Evolutionary conservation across 192 early-diverging fungal genomes (phyloP).

Genomic region (Rhizophagus clarus): DNA sequence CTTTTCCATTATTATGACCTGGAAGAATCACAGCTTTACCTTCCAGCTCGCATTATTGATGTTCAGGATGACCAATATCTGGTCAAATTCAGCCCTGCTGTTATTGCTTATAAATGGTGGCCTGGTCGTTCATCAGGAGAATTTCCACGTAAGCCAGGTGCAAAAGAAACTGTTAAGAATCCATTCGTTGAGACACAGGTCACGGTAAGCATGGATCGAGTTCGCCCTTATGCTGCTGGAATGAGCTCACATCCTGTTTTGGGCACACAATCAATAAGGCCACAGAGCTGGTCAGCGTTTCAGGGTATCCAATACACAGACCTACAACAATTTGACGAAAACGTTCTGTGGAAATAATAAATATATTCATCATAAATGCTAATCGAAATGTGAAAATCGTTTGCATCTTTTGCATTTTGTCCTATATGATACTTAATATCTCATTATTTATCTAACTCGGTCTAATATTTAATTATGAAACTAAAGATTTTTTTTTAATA

Average conservation of each 20-base stretch:
- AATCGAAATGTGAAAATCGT: too few relatives aligned
- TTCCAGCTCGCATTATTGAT: slow-evolving; percentile 25
- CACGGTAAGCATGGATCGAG: slow-evolving; percentile 18
- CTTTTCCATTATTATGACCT: not conserved
- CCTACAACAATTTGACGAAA: slow-evolving; percentile 20
- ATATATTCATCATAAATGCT: not conserved
- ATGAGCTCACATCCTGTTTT: not conserved
- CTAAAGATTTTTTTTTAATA: too few relatives aligned
- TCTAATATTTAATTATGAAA: too few relatives aligned
- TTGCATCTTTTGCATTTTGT: too few relatives aligned
- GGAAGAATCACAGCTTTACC: slow-evolving; percentile 22
- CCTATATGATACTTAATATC: too few relatives aligned
- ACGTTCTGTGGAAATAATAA: slow-evolving; percentile 3
- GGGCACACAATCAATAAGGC: slow-evolving; percentile 12
- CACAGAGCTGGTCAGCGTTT: slow-evolving; percentile 25
- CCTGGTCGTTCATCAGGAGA: slow-evolving; percentile 15
- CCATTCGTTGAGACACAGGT: not conserved
- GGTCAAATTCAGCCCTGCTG: slow-evolving; percentile 22
- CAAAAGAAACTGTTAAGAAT: slow-evolving; percentile 23
- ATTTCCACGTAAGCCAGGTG: not conserved
- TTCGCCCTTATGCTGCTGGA: slow-evolving; percentile 3
- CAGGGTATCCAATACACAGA: slow-evolving; percentile 19
- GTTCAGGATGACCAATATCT: slow-evolving; percentile 19
- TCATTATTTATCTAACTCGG: too few relatives aligned
- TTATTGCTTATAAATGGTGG: slow-evolving; percentile 26